Conservation (phyloP, 805 yeast species). For the Zygosaccharomyces gambellarensis region DNA sequence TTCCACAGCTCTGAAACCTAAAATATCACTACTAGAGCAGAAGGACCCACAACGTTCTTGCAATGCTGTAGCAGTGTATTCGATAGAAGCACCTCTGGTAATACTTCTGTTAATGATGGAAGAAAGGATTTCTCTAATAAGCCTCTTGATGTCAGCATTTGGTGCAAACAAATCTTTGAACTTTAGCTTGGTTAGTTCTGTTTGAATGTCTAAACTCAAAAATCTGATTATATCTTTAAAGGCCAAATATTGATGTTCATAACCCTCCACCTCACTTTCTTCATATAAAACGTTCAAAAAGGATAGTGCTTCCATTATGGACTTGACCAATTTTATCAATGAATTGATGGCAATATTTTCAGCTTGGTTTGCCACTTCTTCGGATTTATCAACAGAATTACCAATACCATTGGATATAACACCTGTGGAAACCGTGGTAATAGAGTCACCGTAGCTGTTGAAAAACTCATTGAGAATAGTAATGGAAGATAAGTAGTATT, state of each 20-base stretch:
- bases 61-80: slow-evolving; percentile 75
- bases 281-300: slow-evolving; percentile 78
- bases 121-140: slow-evolving; percentile 81
- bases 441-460: slow-evolving; percentile 52
- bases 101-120: slow-evolving; percentile 86
- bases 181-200: slow-evolving; percentile 57
- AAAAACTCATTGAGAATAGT: slow-evolving; percentile 66
- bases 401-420: slow-evolving; percentile 33
- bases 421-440: slow-evolving; percentile 42
- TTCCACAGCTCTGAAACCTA: slow-evolving; percentile 90
- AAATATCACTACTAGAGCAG: slow-evolving; percentile 89
- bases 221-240: slow-evolving; percentile 67
- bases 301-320: slow-evolving; percentile 85
- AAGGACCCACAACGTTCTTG: slow-evolving; percentile 93
- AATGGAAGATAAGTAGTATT: slow-evolving; percentile 66
- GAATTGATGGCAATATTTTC: slow-evolving; percentile 87
- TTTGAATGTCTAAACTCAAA: slow-evolving; percentile 63
- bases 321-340: slow-evolving; percentile 63
- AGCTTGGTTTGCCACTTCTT: slow-evolving; percentile 75
- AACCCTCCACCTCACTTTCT: slow-evolving; percentile 47
- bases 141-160: slow-evolving; percentile 44
- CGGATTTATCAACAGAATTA: slow-evolving; percentile 34
- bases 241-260: slow-evolving; percentile 35
- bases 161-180: slow-evolving; percentile 79
- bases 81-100: slow-evolving; percentile 88